Evolutionary conservation across 2,329 filamentous ascomycete genomes (phyloP), one percentile per base, ranked within the genome.

Genomic region (Nothophoma quercina): DNA sequence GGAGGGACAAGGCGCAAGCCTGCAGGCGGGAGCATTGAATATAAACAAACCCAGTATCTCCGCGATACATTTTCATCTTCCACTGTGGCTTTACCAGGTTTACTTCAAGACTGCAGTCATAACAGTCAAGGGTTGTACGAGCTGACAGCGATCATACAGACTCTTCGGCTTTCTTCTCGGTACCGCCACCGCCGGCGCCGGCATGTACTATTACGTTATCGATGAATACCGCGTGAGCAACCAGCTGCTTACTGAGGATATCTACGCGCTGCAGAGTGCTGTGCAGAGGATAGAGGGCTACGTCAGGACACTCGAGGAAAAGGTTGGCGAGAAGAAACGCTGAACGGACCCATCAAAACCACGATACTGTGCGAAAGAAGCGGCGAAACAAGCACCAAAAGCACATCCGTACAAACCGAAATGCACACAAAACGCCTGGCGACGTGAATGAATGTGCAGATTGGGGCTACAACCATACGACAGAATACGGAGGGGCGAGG

Each of bases 191-290:
- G 88, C 93, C 35, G 92, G 91, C 67, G 85, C 84, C 44, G 88
- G 86, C 52, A 89, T 96, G 66, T 98, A 97, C 80, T 92, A 91
- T 75, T 98, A 98, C 76, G 85, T 96, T 62, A 79, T 98, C 66
- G 87, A 93, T 73, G 93, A 98, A 77, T 98, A 97, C 81, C 91
- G 92, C 79, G 83, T 92, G 34, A 90, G 91, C 64, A 98, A 97
- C 79, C 90, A 96, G 78, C 84, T 97, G 70, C 81, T 98, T 77
- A 93, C 88, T 56, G 92, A 96, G 78, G 93, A 98, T 77, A 96
- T 98, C 75, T 93, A 93, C 78, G 93, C 90, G 61, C 84, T 98
- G 40, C 93, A 97, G 83, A 83, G 87, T 41, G 91, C 92, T 40
- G 93, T 96, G 51, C 88, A 93, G 75, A 86, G 90, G 72, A 85